Percentiles rank a stretch among this genome's conserved stretches.
Evolutionary conservation across 2,329 filamentous ascomycete species (phyloP).

Genomic region (Microdochium bolleyi): DNA sequence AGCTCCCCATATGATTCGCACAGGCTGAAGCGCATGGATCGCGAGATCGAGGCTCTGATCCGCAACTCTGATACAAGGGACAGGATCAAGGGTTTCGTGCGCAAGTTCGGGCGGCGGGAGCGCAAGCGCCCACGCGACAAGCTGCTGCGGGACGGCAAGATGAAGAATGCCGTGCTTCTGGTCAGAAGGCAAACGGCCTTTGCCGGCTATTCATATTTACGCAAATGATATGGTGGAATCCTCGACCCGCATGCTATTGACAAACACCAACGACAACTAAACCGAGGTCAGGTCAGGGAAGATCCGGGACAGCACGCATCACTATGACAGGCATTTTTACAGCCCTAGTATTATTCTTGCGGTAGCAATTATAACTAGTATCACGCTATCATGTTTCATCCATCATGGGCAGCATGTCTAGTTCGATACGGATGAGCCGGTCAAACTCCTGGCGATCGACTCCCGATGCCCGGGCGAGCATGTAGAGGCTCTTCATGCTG

Average conservation of each 20-base stretch:
- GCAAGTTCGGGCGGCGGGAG: slow-evolving; percentile 51
- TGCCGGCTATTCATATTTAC: slow-evolving; percentile 79
- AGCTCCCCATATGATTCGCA: slow-evolving; percentile 38
- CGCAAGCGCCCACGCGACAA: slow-evolving; percentile 79
- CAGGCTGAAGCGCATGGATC: slow-evolving; percentile 39
- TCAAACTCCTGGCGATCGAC: slow-evolving; percentile 72
- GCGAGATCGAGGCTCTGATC: slow-evolving; percentile 32
- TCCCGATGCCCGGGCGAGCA: slow-evolving; percentile 61
- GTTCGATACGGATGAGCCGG: slow-evolving; percentile 60
- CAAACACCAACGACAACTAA: background rate
- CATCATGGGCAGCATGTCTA: slow-evolving; percentile 62
- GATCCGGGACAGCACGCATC: background rate
- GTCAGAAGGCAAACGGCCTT: slow-evolving; percentile 79
- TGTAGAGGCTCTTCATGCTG: slow-evolving; percentile 68
- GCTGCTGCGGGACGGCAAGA: slow-evolving; percentile 64
- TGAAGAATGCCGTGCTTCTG: slow-evolving; percentile 63
- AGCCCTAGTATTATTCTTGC: background rate
- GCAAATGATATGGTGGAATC: slow-evolving; percentile 18
- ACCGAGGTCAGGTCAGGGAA: background rate
- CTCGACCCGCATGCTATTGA: background rate
- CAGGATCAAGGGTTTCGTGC: slow-evolving; percentile 39
- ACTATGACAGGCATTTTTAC: background rate
- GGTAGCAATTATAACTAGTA: background rate
- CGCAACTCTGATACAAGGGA: slow-evolving; percentile 22
- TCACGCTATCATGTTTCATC: slow-evolving; percentile 34